Percentiles rank a stretch among this genome's conserved stretches.
Evolutionary conservation across 192 early-diverging fungal genomes (phyloP).

Genomic region (Backusella tuberculispora): DNA sequence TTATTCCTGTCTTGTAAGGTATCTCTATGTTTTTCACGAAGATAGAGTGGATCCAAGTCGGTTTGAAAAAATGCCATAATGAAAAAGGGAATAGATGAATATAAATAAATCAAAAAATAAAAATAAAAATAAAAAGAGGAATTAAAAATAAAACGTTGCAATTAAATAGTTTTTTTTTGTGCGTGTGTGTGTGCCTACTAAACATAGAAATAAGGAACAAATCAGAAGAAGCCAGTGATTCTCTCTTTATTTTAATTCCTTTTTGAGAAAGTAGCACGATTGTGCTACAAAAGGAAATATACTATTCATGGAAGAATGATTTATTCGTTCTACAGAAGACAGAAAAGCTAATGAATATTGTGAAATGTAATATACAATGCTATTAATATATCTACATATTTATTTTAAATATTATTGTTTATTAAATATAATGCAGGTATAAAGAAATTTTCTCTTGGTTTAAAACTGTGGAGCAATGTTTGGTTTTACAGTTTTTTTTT

Average conservation of each 20-base stretch:
- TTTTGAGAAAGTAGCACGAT: background rate
- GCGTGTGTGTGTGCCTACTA: background rate
- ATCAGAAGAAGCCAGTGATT: slow-evolving; percentile 6
- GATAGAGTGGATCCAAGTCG: slow-evolving; percentile 2
- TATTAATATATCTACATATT: background rate
- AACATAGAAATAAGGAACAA: slow-evolving; percentile 13
- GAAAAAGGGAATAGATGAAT: background rate
- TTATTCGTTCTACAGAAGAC: slow-evolving; percentile 3
- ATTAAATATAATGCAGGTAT: background rate
- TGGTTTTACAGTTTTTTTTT: background rate
- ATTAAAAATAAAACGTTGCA: slow-evolving; percentile 13
- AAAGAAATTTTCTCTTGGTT: background rate
- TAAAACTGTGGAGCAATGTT: background rate
- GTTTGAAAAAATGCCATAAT: slow-evolving; percentile 13
- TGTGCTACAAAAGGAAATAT: background rate
- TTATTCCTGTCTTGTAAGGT: background rate
- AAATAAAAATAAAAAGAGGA: background rate
- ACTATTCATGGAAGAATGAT: background rate
- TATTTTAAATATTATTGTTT: background rate
- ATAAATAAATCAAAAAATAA: background rate
- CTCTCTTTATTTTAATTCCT: background rate
- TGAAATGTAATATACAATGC: background rate
- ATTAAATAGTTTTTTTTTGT: slow-evolving; percentile 10
- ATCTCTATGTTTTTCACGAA: slow-evolving; percentile 7
- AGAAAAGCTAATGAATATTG: background rate